These are phyloP conservation scores for Xylaria nigripes DNA, from an alignment of 495 filamentous ascomycete species.

Conservation along the genomic window DNA sequence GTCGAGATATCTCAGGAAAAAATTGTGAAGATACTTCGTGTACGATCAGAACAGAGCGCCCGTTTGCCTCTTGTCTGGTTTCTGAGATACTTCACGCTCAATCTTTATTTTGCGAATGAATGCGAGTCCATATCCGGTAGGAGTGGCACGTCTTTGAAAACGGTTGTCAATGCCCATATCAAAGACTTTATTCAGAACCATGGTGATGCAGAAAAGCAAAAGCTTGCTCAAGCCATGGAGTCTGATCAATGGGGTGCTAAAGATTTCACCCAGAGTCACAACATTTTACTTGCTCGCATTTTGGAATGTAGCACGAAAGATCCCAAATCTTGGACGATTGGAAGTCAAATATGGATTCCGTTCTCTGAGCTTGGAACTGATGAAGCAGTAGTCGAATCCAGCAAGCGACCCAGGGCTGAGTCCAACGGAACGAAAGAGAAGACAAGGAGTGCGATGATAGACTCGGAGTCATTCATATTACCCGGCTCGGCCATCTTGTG, in stretches of 20 bases:
- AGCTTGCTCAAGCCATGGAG: slow-evolving; percentile 77
- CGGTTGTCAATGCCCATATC: slow-evolving; percentile 84
- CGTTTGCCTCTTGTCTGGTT: slow-evolving; percentile 70
- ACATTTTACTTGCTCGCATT: slow-evolving; percentile 55
- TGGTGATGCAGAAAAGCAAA: slow-evolving; percentile 67
- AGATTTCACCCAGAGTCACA: slow-evolving; percentile 68
- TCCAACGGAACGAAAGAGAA: slow-evolving; percentile 57
- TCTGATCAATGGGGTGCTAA: slow-evolving; percentile 82
- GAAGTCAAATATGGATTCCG: slow-evolving; percentile 63
- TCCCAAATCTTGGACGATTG: slow-evolving; percentile 61
- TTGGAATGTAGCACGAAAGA: slow-evolving; percentile 75
- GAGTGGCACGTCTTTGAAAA: slow-evolving; percentile 75
- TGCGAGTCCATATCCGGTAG: slow-evolving; percentile 93
- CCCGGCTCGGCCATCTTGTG: slow-evolving; percentile 73
- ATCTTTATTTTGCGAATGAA: slow-evolving; percentile 90
- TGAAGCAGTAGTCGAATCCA: slow-evolving; percentile 17
- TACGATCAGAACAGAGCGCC: slow-evolving; percentile 76
- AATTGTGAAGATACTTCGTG: slow-evolving; percentile 83
- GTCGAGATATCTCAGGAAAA: slow-evolving; percentile 90
- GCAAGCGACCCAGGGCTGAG: slow-evolving; percentile 23
- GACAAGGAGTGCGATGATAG: slow-evolving; percentile 64
- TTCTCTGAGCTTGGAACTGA: slow-evolving; percentile 32
- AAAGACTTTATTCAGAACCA: slow-evolving; percentile 74
- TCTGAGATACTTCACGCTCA: slow-evolving; percentile 85
- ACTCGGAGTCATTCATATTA: slow-evolving; percentile 78